Base-by-base conservation (phyloP, 2,329 filamentous ascomycete species). In the Periglandula ipomoeae region DNA sequence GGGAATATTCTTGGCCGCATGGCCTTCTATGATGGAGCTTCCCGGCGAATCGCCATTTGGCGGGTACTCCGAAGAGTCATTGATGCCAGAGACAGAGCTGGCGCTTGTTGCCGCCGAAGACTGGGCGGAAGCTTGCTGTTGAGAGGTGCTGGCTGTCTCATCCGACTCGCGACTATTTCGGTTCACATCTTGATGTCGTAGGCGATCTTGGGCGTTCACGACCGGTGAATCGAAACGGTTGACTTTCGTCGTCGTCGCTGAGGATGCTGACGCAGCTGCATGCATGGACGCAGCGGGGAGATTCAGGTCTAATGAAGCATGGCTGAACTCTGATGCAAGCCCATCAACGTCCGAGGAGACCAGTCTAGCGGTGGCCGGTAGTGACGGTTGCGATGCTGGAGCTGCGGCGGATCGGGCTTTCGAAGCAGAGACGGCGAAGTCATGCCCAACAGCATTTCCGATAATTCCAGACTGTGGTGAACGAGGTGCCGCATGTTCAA, bases 51-150 rank as follows among this genome's bases (percentile, higher is more conserved):
- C 62, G n/a, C 64, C 68, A 49, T 69, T 67, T 27, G 66, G 69
- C 23, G 67, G 67, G 53, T 65, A 67, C 34, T 77, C 74, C 11
- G 63, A 63, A 41, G 59, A 64, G 53, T 79, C 77, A 44, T 73
- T 73, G 44, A 66, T 61, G 13, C 73, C 74, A 8, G 73, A 79
- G 26, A 78, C 57, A 4, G 77, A 79, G 60, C 76, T 81, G 37
- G 72, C 70, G 56, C 76, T 81, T 6, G 77, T 80, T 39, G 72
- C 70, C 8, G 71, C 70, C 3, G 76, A 81, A 0, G 76, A 77
- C 50, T 76, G 69, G 8, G 69, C 66, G 5, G 76, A 79, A 15
- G 65, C 55, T 9, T 56, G 74, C 47, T 73, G 72, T 46, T 72
- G 74, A 9, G 70, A 68, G 10, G 67, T 73, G 58, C 73, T 76